Base-by-base conservation (phyloP, 305 asterid species). In the Caryopteris hybrid region DNA sequence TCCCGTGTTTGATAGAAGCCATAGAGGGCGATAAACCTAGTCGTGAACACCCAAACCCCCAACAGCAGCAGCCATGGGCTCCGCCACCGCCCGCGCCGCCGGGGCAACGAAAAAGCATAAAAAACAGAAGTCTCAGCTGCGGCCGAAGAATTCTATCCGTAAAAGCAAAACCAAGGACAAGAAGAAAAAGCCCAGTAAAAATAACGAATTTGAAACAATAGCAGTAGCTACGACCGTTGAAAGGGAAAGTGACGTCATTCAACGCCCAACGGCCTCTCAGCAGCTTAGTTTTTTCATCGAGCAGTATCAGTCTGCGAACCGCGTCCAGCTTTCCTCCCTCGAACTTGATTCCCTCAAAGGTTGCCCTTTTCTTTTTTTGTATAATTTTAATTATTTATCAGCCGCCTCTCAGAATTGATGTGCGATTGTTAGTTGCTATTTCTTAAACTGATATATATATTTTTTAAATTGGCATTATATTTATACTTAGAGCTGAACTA, bases 281-380 rank as follows among this genome's bases (percentile, higher is more conserved):
- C 97, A 90, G 84, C 78, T 88, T 73, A 73, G 69, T 38, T 93
- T 71, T 77, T 86, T 93, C 53, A 62, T 85, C 51, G 58, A 83
- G 45, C 91, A 84, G 77, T 90, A 84, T 78, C 86, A 88, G 64
- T 80, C 94, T 1, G 80, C 84, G 45, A 88, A 84, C 58, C 72
- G 80, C 57, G 73, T 80, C 73, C 84, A 76, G 75, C 92, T 90
- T 47, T 93, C 97, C 63, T 76, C 92, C 21, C 87, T 88, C 22
- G 99, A 93, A 56, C 82, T 85, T 27, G 97, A 88, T 27, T 83
- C 91, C 17, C 83, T 86, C 61, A 84, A 81, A 81, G 99, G 96
- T 91, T 23, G 20, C n/a, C 39, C 36, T 42, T 48, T 51, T 13
- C 52, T 5, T 36, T 36, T 8, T 3, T 36, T 6, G 4, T 3